Conservation (phyloP, 78 protist genomes). For the Trichosphaerium sp. region DNA sequence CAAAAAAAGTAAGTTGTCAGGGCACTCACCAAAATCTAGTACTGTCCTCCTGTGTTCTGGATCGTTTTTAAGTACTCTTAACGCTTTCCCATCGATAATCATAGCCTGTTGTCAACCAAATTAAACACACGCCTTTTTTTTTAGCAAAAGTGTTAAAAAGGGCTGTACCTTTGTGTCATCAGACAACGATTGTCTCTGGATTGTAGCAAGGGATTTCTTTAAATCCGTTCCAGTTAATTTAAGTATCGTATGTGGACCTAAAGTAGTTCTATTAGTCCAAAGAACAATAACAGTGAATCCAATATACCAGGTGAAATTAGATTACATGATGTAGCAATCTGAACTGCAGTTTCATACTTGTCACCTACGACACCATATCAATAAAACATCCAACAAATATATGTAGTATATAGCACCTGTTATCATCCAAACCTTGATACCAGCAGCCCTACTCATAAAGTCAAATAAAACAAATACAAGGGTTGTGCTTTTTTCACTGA, state of each 20-base stretch:
- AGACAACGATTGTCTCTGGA: too few species aligned
- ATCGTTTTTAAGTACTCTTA: not conserved
- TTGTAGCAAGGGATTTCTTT: too few species aligned
- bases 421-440: conserved; percentile 86
- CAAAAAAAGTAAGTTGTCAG: too few species aligned
- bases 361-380: too few species aligned
- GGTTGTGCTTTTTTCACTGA: too few species aligned
- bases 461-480: too few species aligned
- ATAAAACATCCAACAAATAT: too few species aligned
- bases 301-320: conserved; percentile 50
- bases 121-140: too few species aligned
- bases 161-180: not conserved
- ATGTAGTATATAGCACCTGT: too few species aligned
- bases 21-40: too few species aligned
- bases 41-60: not conserved
- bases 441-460: conserved; percentile 69
- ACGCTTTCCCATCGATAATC: conserved; percentile 38
- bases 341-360: conserved; percentile 86
- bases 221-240: too few species aligned
- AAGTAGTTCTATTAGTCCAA: not conserved
- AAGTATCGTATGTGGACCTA: too few species aligned
- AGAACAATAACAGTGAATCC: not conserved
- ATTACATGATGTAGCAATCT: conserved; percentile 74
- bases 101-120: not conserved
- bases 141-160: not conserved